Conservation (phyloP, 202 grass and related monocot genomes). For the Cymbopogon flexuosus region DNA sequence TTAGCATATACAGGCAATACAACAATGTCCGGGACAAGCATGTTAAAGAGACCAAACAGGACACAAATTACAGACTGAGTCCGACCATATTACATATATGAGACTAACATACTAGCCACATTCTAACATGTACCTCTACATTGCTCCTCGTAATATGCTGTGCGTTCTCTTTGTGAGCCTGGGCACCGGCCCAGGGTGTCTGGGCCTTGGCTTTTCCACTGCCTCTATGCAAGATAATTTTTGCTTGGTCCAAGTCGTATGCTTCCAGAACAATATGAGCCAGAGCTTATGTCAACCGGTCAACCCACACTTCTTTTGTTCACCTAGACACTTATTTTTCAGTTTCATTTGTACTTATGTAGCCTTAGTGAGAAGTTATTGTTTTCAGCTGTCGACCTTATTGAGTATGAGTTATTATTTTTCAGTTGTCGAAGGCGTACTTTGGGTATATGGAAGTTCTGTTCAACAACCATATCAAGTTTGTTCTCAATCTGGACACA, state of each 20-base stretch:
- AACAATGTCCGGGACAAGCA: too few species aligned
- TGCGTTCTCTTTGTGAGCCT: too few species aligned
- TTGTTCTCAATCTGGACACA: constrained; percentile 93
- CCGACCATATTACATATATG: too few species aligned
- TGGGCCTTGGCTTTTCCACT: too few species aligned
- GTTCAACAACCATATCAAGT: constrained; percentile 86
- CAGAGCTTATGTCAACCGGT: background rate
- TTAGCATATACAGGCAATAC: too few species aligned
- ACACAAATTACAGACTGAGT: too few species aligned
- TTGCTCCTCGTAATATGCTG: too few species aligned
- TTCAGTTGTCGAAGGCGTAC: constrained; percentile 96
- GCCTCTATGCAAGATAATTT: background rate
- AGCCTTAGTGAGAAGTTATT: background rate
- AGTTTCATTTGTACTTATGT: constrained; percentile 3
- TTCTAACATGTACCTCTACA: too few species aligned
- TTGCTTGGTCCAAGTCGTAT: background rate
- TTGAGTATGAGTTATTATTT: constrained; percentile 19
- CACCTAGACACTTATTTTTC: constrained; percentile 9
- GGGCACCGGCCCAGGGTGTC: too few species aligned
- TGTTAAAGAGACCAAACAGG: too few species aligned
- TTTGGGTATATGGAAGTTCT: constrained; percentile 92
- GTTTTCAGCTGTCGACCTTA: background rate
- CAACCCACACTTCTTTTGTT: constrained; percentile 8
- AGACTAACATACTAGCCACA: too few species aligned
- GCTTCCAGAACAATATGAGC: background rate